Conservation (phyloP, 1,284 basidiomycete genomes). For the Xerocomus nothofagi region DNA sequence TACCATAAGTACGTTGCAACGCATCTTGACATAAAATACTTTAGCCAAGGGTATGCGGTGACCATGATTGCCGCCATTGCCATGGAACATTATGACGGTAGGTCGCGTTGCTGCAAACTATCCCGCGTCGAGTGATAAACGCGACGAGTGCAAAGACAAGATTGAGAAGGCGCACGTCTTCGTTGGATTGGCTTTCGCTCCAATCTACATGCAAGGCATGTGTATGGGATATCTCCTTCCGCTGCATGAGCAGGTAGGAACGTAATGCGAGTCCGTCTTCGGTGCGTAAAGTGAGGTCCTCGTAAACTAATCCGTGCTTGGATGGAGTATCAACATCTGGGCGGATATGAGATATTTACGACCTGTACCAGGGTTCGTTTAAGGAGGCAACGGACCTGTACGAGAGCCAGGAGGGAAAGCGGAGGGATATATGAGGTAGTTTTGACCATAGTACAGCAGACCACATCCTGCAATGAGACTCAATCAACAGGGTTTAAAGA, state of each 20-base stretch:
- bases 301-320: conserved; percentile 70
- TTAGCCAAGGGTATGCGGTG: conserved; percentile 90
- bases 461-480: conserved; percentile 53
- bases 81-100: conserved; percentile 89
- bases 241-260: conserved; percentile 61
- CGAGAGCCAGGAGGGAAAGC: conserved; percentile 85
- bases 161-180: conserved; percentile 42
- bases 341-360: background rate
- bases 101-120: conserved; percentile 73
- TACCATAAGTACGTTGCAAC: conserved; percentile 88
- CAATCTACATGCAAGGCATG: conserved; percentile 33
- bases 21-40: conserved; percentile 81
- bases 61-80: conserved; percentile 81
- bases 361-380: background rate
- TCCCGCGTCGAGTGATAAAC: background rate
- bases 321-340: conserved; percentile 72
- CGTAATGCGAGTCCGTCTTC: conserved; percentile 60
- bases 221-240: conserved; percentile 37
- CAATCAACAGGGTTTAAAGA: background rate
- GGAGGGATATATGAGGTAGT: conserved; percentile 86
- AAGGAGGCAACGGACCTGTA: conserved; percentile 47
- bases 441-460: conserved; percentile 83
- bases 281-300: conserved; percentile 68
- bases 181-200: conserved; percentile 41
- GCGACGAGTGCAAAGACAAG: background rate